Evolutionary conservation across 495 filamentous ascomycete genomes (phyloP), one percentile per base, ranked within the genome.

Genomic region (Friedmanniomyces endolithicus): DNA sequence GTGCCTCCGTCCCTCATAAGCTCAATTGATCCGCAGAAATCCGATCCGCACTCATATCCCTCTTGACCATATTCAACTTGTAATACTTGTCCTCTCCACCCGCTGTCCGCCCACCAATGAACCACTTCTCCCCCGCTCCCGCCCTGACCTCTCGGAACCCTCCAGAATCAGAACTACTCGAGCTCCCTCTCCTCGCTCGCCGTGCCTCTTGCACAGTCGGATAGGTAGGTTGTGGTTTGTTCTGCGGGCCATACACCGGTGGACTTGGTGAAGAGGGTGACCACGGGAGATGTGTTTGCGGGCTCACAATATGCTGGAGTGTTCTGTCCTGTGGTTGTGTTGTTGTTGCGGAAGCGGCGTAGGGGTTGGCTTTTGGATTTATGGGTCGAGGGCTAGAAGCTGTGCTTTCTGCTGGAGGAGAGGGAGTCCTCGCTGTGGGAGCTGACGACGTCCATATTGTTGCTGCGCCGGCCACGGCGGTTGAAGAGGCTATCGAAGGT

Each of bases 51-150:
- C 77, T 78, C 51, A 75, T 71, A n/a, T 75, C 77, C 57, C 75
- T 66, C 63, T 76, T 78, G 45, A 83, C 78, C 74, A 82, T 76
- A 12, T 77, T 79, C 19, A 84, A 52, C 59, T 86, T 83, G 62
- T 94, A 94, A 66, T 89, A 95, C 63, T 81, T 76, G 68, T 95
- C 89, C 64, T 95, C 89, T 4, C 89, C 89, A 0, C 71, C 75
- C n/a, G 87, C 83, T 31, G 87, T 94, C 60, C 84, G 71, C 1
- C 89, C 89, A 1, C 89, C 89, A 50, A 95, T 87, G 68, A 90
- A 95, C 83, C 87, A 88, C 63, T 83, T 86, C 71, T 94, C 89
- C 0, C 78, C 76, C 6, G 81, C 81, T 0, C 78, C 76, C 0
- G 85, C 85, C 1, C 83, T 61, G 3, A 82, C 84, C 60, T 94